Percentiles rank a stretch among this genome's conserved stretches.
phyloP scores from a whole-genome alignment of 257 asterid species.

The Forsythia suspensa region DNA sequence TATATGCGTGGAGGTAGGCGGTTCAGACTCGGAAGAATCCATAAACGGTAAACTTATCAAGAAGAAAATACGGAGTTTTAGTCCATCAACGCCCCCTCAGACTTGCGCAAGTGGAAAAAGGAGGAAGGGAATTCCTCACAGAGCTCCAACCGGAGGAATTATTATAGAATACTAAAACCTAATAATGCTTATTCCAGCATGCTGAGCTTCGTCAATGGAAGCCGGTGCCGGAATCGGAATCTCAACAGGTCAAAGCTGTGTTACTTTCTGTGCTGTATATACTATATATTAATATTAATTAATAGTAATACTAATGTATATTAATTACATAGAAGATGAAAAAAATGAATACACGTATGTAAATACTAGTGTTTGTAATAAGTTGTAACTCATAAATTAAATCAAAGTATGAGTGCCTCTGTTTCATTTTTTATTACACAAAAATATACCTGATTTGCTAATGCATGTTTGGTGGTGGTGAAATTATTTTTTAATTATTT shows the following conservation, averaged over 20 bases:
- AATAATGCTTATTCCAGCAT: constrained; percentile 22
- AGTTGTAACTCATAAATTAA: too few relatives aligned
- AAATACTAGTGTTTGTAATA: background rate
- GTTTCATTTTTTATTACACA: too few relatives aligned
- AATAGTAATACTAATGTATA: background rate
- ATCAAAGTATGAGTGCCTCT: too few relatives aligned
- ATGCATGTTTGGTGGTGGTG: too few relatives aligned
- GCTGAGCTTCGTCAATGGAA: constrained; percentile 38
- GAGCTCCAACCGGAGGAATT: constrained; percentile 41
- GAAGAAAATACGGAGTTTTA: constrained; percentile 26
- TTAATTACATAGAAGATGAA: background rate
- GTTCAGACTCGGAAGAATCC: constrained; percentile 31
- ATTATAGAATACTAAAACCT: constrained; percentile 22
- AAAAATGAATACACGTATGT: background rate
- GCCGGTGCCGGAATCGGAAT: constrained; percentile 45
- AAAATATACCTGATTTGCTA: too few relatives aligned
- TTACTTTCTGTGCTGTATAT: background rate
- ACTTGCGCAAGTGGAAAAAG: constrained; percentile 31
- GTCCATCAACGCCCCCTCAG: constrained; percentile 38
- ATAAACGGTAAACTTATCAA: background rate
- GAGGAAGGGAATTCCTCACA: constrained; percentile 41
- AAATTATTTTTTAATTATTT: too few relatives aligned
- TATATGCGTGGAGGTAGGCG: constrained; percentile 22
- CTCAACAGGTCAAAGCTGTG: background rate
- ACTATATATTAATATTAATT: constrained; percentile 1